Evolutionary conservation across 2,329 filamentous ascomycete genomes (phyloP).

Genomic region (Colletotrichum chrysophilum): DNA sequence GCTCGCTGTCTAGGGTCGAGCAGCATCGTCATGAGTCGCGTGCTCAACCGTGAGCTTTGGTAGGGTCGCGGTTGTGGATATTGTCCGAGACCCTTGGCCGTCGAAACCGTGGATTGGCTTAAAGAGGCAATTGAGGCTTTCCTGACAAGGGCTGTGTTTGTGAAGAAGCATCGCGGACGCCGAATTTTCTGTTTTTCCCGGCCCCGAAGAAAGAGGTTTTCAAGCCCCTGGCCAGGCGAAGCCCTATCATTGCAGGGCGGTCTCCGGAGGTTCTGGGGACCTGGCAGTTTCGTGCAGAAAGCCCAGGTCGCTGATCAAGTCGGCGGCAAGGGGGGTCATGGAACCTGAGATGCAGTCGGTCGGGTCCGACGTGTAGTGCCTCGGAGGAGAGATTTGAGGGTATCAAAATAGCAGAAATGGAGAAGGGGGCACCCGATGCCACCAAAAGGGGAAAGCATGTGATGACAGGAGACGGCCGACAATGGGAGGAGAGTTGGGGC

Average conservation of each 20-base stretch:
- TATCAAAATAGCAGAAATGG: not conserved
- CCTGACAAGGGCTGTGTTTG: not conserved
- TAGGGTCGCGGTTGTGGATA: not conserved
- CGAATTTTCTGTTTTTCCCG: not conserved
- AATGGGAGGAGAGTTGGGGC: not conserved
- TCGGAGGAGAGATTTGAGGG: not conserved
- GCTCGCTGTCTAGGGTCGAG: not conserved
- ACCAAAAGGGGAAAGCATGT: constrained; percentile 1
- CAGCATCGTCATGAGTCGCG: constrained; percentile 14
- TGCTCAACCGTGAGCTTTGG: not conserved
- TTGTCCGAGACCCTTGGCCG: not conserved
- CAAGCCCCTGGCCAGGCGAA: not conserved
- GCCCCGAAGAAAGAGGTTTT: not conserved
- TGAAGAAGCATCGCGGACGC: not conserved
- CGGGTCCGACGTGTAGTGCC: constrained; percentile 2
- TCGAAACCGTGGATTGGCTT: not conserved
- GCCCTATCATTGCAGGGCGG: not conserved
- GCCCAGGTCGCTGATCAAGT: not conserved
- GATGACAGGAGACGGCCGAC: constrained; percentile 12
- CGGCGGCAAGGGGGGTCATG: not conserved
- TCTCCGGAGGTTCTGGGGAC: not conserved
- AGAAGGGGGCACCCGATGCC: not conserved
- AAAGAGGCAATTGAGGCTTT: not conserved
- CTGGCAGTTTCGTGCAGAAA: not conserved
- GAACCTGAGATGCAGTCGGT: not conserved